Conservation (phyloP, 768 basidiomycete genomes). For the Lactarius vividus region DNA sequence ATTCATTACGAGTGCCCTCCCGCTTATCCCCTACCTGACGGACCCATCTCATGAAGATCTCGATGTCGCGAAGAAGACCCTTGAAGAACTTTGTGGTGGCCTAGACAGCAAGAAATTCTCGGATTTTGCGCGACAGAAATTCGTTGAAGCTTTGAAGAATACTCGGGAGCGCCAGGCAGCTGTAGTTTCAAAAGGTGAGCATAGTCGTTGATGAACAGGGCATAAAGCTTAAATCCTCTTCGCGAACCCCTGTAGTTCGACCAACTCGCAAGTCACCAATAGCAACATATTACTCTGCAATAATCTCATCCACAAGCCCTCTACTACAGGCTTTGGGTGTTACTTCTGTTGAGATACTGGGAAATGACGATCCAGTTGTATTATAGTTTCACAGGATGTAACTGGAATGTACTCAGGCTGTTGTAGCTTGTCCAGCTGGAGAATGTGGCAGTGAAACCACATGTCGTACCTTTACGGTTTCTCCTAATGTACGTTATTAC, state of each 20-base stretch:
- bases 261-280: background rate
- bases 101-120: background rate
- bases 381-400: background rate
- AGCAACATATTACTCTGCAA: constrained; percentile 1
- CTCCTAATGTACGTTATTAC: no score
- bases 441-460: no score
- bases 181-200: background rate
- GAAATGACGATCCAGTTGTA: background rate
- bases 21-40: background rate
- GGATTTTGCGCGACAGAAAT: background rate
- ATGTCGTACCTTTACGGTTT: no score
- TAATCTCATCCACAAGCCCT: background rate
- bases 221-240: background rate
- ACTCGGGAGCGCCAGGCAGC: background rate
- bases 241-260: background rate
- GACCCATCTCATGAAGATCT: constrained; percentile 10
- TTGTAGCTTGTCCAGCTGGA: background rate
- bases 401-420: no score
- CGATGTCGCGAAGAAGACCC: background rate
- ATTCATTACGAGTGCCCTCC: constrained; percentile 4
- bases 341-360: background rate
- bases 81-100: constrained; percentile 8
- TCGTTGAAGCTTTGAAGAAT: background rate
- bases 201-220: background rate
- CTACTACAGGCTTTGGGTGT: background rate